Conservation (phyloP, 306 rosid genomes). For the Vachellia pachyceras region DNA sequence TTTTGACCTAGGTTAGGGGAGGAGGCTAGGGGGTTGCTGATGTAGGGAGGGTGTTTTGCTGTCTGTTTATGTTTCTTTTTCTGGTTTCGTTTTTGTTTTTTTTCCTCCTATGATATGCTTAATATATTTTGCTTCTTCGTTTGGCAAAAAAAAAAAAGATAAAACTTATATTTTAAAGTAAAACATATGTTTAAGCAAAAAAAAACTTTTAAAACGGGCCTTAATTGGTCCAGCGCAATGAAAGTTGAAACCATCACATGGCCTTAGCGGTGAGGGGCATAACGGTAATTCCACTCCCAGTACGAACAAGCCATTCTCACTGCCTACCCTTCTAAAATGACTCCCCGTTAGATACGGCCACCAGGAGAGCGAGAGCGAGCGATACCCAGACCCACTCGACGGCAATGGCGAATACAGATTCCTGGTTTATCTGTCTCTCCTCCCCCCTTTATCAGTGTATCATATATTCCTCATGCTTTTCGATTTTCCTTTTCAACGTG, state of each 20-base stretch:
- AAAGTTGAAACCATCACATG: neutral
- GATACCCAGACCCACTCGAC: neutral
- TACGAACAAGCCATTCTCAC: neutral
- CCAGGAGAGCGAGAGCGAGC: neutral
- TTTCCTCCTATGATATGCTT: too few relatives aligned
- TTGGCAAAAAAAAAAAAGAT: too few relatives aligned
- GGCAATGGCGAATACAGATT: conserved; percentile 14
- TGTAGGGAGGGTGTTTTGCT: too few relatives aligned
- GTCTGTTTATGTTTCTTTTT: too few relatives aligned
- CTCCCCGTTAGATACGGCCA: neutral
- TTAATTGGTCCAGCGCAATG: conserved; percentile 12
- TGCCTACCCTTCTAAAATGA: neutral
- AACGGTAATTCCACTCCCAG: neutral
- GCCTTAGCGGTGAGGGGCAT: neutral
- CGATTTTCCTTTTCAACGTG: neutral
- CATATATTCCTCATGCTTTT: neutral
- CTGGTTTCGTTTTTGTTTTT: too few relatives aligned
- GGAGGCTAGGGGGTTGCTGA: too few relatives aligned
- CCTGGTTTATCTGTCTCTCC: conserved; percentile 3
- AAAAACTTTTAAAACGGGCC: too few relatives aligned
- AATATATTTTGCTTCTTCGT: too few relatives aligned
- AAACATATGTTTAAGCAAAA: too few relatives aligned
- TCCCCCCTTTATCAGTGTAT: neutral
- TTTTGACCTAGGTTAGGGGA: too few relatives aligned
- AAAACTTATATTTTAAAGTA: too few relatives aligned